Evolutionary conservation across 768 basidiomycete genomes (phyloP), one percentile per base, ranked within the genome.

Genomic region (Cytidiella melzeri): DNA sequence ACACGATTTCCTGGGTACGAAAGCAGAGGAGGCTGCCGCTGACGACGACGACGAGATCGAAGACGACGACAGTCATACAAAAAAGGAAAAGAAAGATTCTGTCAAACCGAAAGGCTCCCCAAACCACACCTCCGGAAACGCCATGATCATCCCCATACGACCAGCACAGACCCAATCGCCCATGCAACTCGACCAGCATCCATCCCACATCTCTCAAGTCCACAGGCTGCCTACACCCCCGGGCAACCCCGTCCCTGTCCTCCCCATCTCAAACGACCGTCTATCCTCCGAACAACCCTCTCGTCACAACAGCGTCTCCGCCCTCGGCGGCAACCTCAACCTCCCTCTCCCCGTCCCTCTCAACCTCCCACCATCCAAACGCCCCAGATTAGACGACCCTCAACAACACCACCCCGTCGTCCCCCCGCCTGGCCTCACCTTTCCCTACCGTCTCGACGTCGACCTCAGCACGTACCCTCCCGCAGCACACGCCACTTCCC

Each of bases 1-100:
- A 0, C 60, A 65, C n/a, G 77, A 79, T 60, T 79, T 79, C 53
- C 64, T 59, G 2, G 70, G 66, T 57, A 71, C 66, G 48, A 68
- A 65, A 39, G 52, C 48, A 41, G 62, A 58, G 28, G 59, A 61
- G 20, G 66, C 56, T 11, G 55, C 51, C 37, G 59, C 58, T 20
- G 64, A 66, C 47, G 67, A 57, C 5, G 71, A 69, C 36, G 74
- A 67, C 5, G 74, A 69, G 38, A 69, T 68, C 10, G 73, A 68
- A 12, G 66, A 62, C 13, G 68, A 61, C 20, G 63, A 58, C 2
- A 61, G 61, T 38, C 51, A 50, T 4, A 64, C 26, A 45, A 15
- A 47, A n/a, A 34, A 34, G 54, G 34, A 28, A 42, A 20, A 61
- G 59, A 37, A 48, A 48, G 39, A 34, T 15, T 7, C 30, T 15